Percentiles rank a stretch among this genome's conserved stretches.
These are phyloP conservation scores for Atkinsonella hypoxylon DNA, from an alignment of 2,329 filamentous ascomycete species.

Conservation along the genomic window DNA sequence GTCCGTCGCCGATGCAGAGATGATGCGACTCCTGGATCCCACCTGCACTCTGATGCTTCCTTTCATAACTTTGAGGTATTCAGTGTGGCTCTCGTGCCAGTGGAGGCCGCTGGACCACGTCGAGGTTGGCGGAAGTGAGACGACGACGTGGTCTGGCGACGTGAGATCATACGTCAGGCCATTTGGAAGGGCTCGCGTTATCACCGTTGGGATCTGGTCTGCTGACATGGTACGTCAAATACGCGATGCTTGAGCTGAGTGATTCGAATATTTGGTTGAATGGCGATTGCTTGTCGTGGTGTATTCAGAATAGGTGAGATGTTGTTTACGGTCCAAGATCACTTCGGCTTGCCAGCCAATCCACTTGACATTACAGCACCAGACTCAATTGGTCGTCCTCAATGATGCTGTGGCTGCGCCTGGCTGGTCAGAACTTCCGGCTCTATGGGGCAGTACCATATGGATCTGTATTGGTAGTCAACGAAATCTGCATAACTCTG, in stretches of 20 bases:
- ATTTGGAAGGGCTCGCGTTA: constrained; percentile 11
- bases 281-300: not conserved
- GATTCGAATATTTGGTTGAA: not conserved
- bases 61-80: constrained; percentile 30
- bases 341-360: not conserved
- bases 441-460: too few relatives aligned
- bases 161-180: constrained; percentile 24
- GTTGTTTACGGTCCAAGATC: not conserved
- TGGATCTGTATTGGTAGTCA: too few relatives aligned
- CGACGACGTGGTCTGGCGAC: constrained; percentile 23
- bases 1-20: constrained; percentile 10
- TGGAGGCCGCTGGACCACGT: constrained; percentile 36
- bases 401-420: not conserved
- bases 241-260: too few relatives aligned
- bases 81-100: constrained; percentile 35
- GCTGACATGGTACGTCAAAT: not conserved
- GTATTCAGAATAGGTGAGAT: not conserved
- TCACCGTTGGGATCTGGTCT: constrained; percentile 1
- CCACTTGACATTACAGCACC: not conserved
- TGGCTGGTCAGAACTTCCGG: too few relatives aligned
- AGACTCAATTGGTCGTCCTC: not conserved
- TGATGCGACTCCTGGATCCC: constrained; percentile 7
- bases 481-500: too few relatives aligned
- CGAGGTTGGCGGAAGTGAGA: constrained; percentile 29
- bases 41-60: constrained; percentile 21